Base-by-base conservation (phyloP, 768 basidiomycete species). In the Podaxis pistillaris region DNA sequence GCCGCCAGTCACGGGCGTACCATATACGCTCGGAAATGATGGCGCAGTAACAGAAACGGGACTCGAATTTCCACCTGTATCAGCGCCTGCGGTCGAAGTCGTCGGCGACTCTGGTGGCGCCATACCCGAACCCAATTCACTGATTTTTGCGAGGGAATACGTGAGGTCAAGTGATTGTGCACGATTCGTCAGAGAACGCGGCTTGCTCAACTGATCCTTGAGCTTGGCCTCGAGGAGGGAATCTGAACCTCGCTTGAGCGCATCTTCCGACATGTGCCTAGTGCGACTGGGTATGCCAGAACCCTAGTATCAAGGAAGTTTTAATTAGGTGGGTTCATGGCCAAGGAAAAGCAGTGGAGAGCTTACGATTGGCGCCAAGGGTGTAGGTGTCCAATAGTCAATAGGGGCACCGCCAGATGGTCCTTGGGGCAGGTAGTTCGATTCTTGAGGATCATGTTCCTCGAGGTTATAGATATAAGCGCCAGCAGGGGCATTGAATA, bases 91-190 rank as follows among this genome's bases (percentile, higher is more conserved):
- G 0, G 83, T 85, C 8, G 91, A 92, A 4, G 86, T 90, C 40
- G 90, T 91, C 0, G 91, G 91, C 1, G 91, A 94, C 55, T 92
- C 90, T 1, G 91, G 90, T 41, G 84, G 87, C 26, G 84, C 82
- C 50, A 87, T 76, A 57, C 83, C 79, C 59, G 86, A 80, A 46
- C 78, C 71, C 19, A 86, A 82, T 69, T 92, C 92, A 4, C 87
- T 86, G 67, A 93, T 92, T 58, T 87, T 87, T n/a, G 87, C 88
- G 33, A 94, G 81, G 5, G 93, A 94, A 66, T 86, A 86, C 0
- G 91, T 93, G 66, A 96, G 78, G 71, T 96, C 94, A 52, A 96
- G 86, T 4, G 90, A 93, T 72, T 96, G 94, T 0, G 94, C 94
- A 17, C 94, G 89, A 68, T 93, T 93, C 64, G 88, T 88, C 65